A percentile compares a stretch with the other conserved stretches of the same genome.
phyloP scores from a whole-genome alignment of 345 rosid genomes.

The Atalantia buxifolia region DNA sequence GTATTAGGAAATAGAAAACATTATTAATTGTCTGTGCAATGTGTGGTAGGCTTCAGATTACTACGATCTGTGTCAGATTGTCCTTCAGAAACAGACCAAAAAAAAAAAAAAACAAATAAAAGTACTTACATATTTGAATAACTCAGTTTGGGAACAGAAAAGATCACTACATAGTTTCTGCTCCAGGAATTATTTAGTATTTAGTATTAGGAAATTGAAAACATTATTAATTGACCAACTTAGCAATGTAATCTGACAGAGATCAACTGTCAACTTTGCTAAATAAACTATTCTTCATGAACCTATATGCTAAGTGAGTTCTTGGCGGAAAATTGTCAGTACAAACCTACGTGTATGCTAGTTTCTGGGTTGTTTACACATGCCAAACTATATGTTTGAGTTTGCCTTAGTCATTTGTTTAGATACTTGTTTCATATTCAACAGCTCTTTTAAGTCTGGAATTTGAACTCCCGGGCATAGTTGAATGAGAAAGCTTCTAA shows the following conservation, averaged over 20 bases:
- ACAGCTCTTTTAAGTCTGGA: background rate
- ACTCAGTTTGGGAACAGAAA: background rate
- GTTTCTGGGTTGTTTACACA: background rate
- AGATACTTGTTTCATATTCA: background rate
- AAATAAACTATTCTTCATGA: background rate
- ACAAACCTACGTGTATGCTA: background rate
- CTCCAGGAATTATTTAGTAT: too few relatives aligned
- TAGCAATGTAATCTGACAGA: background rate
- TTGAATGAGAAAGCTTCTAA: background rate
- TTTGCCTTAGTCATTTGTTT: background rate
- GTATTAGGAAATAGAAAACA: background rate
- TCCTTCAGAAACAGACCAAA: too few relatives aligned
- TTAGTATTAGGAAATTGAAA: background rate
- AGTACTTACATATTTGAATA: background rate
- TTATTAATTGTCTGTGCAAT: background rate
- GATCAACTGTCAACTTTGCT: background rate
- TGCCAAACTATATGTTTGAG: background rate
- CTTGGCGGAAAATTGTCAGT: background rate
- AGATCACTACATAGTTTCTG: background rate
- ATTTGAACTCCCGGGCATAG: background rate
- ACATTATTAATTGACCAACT: background rate
- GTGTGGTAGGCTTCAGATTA: too few relatives aligned
- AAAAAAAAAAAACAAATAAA: too few relatives aligned
- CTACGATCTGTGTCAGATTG: too few relatives aligned
- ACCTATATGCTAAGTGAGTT: background rate